phyloP scores from a whole-genome alignment of 345 rosid genomes.

The Populus simonii region DNA sequence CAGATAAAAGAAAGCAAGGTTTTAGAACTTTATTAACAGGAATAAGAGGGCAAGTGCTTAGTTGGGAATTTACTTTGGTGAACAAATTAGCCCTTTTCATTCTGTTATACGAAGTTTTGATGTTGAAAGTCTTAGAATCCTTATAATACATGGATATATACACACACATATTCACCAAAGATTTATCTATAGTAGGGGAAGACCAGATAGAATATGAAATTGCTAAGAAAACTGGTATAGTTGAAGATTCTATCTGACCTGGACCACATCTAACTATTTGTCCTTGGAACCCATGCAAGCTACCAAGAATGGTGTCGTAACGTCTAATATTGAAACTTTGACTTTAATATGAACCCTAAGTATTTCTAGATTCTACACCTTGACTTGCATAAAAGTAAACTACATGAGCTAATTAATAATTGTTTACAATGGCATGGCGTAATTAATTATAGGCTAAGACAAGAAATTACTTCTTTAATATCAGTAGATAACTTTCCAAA shows the following conservation, averaged over 20 bases:
- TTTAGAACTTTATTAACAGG: neutral
- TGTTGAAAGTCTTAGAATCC: neutral
- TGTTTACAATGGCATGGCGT: too few species aligned
- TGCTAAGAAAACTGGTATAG: neutral
- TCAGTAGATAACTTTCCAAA: too few species aligned
- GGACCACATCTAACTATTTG: neutral
- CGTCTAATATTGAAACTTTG: too few species aligned
- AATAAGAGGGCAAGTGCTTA: neutral
- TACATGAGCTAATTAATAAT: too few species aligned
- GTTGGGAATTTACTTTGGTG: neutral
- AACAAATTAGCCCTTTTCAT: neutral
- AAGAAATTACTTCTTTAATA: too few species aligned
- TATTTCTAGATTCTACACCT: too few species aligned
- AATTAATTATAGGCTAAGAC: too few species aligned
- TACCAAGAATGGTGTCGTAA: too few species aligned
- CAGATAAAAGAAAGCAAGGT: slow-evolving; percentile 7
- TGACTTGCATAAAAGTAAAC: too few species aligned
- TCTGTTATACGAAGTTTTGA: neutral
- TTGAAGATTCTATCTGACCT: neutral
- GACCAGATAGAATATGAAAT: neutral
- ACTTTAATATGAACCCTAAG: too few species aligned
- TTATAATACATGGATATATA: neutral
- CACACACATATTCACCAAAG: neutral
- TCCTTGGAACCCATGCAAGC: neutral
- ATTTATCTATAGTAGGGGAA: neutral